Evolutionary conservation across 306 rosid genomes (phyloP).

Genomic region (Cucumis cinereus): DNA sequence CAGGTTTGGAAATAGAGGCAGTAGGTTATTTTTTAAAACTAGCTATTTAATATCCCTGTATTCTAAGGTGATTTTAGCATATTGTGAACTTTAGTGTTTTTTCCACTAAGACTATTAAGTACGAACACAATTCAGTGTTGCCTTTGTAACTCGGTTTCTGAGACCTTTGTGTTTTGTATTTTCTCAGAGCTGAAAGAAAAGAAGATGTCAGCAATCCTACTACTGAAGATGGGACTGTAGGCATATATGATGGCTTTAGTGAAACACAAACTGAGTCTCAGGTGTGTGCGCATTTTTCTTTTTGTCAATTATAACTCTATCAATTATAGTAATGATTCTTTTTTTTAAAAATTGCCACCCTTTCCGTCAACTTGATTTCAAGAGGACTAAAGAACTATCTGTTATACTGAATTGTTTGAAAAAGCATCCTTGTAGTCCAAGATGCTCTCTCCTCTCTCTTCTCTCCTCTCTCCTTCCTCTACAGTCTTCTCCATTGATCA

Average conservation of each 20-base stretch:
- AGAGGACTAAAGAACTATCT: not conserved
- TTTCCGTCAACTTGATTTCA: not conserved
- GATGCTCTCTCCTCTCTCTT: no score
- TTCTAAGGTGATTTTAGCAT: no score
- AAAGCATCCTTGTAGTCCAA: no score
- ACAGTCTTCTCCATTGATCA: no score
- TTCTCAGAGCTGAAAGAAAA: slow-evolving; percentile 28
- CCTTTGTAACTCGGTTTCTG: slow-evolving; percentile 10
- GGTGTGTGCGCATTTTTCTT: slow-evolving; percentile 31
- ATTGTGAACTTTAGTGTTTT: not conserved
- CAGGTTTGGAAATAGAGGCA: not conserved
- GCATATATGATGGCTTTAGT: slow-evolving; percentile 56
- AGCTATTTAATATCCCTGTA: not conserved
- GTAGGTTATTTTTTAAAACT: not conserved
- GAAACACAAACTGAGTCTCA: slow-evolving; percentile 94
- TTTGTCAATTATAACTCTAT: not conserved
- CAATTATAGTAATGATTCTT: not conserved
- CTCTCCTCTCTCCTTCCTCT: no score
- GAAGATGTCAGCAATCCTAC: slow-evolving; percentile 32
- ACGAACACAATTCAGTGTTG: not conserved
- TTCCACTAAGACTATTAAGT: not conserved
- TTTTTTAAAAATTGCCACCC: not conserved
- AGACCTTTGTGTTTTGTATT: not conserved
- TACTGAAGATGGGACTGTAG: slow-evolving; percentile 28
- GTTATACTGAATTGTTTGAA: no score